These are phyloP conservation scores for Triticum aestivum DNA, from an alignment of 176 grass and related monocot species.

Conservation along the genomic window IWGSC_CS_RefSeq_v2.1 NC_057800.1:598978453-598978952, in stretches of 20 bases:
- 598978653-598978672: neutral
- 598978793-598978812: neutral
- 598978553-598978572: constrained; percentile 68
- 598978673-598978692: neutral
- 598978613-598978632: constrained; percentile 55
- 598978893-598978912: neutral
- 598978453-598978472: constrained; percentile 31
- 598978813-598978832: constrained; percentile 1
- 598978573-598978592: constrained; percentile 96
- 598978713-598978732: constrained; percentile 42
- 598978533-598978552: constrained; percentile 85
- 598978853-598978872: neutral
- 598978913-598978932: neutral
- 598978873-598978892: neutral
- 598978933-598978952: neutral
- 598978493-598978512: constrained; percentile 71
- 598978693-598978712: constrained; percentile 19
- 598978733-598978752: neutral
- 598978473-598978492: constrained; percentile 59
- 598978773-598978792: neutral
- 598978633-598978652: constrained; percentile 34
- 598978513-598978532: constrained; percentile 82
- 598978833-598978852: neutral
- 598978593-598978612: constrained; percentile 84
- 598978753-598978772: neutral